A percentile compares a stretch with the other conserved stretches of the same genome.
Conservation (phyloP, 805 yeast genomes). For the Grigorovia transvaalensis region DNA sequence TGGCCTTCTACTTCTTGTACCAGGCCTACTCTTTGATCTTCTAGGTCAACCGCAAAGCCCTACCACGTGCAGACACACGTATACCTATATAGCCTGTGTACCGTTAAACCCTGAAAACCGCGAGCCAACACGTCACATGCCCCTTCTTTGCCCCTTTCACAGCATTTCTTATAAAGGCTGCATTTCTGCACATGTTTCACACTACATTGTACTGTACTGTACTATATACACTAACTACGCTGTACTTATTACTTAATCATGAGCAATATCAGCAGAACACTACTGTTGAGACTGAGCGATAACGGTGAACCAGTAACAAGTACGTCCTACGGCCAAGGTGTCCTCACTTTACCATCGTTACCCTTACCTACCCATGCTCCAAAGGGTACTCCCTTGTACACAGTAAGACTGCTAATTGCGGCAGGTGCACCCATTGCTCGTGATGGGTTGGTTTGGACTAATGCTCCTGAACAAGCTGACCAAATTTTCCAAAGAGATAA, state of each 20-base stretch:
- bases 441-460: constrained; percentile 63
- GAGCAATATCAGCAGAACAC: constrained; percentile 13
- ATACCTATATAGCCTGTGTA: neutral
- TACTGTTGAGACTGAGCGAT: constrained; percentile 29
- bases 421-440: constrained; percentile 69
- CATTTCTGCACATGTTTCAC: neutral
- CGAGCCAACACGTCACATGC: neutral
- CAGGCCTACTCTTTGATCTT: constrained; percentile 16
- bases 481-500: constrained; percentile 45
- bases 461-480: constrained; percentile 43
- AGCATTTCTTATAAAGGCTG: neutral
- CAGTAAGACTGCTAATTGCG: constrained; percentile 51
- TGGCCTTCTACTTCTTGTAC: constrained; percentile 24
- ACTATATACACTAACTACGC: neutral
- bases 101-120: neutral
- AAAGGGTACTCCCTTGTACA: constrained; percentile 36
- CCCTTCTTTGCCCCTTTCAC: neutral
- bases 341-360: constrained; percentile 31
- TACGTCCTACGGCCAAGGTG: constrained; percentile 29
- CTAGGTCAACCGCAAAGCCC: neutral
- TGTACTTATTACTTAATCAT: neutral
- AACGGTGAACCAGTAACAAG: constrained; percentile 28
- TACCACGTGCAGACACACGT: neutral
- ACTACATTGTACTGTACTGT: neutral
- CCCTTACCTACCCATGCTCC: constrained; percentile 30